These are phyloP conservation scores for Marasmius fiardii DNA, from an alignment of 1,284 basidiomycete species.

Conservation along the genomic window DNA sequence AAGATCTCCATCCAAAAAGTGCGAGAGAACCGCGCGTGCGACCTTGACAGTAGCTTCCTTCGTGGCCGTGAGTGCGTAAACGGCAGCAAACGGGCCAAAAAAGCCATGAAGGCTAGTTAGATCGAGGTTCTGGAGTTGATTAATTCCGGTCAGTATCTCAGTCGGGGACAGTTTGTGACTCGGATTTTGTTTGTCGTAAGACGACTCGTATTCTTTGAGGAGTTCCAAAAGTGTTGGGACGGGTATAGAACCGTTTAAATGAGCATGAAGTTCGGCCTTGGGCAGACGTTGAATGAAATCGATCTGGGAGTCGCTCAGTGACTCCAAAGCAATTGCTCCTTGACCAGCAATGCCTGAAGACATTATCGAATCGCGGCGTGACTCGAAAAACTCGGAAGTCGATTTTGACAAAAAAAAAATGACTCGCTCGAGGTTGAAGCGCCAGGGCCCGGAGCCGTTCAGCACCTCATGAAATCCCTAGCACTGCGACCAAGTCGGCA, in stretches of 20 bases:
- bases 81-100: constrained; percentile 71
- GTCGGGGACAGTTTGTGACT: constrained; percentile 18
- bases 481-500: too few relatives aligned
- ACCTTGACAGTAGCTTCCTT: constrained; percentile 48
- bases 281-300: constrained; percentile 58
- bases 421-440: neutral
- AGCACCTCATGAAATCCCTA: too few relatives aligned
- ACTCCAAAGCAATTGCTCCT: constrained; percentile 17
- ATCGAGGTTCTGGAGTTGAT: constrained; percentile 42
- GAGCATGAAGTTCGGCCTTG: constrained; percentile 81
- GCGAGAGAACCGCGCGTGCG: constrained; percentile 57
- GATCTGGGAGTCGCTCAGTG: constrained; percentile 48
- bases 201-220: constrained; percentile 41
- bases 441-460: too few relatives aligned
- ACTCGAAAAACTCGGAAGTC: neutral
- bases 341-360: neutral
- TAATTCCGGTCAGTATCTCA: constrained; percentile 40
- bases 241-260: constrained; percentile 81
- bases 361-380: neutral
- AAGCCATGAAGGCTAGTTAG: constrained; percentile 64
- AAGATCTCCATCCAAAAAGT: constrained; percentile 51
- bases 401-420: neutral
- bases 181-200: constrained; percentile 7
- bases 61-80: constrained; percentile 70
- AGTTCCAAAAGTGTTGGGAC: constrained; percentile 61